These are phyloP conservation scores for Verticillium tricorpus DNA, from an alignment of 2,329 filamentous ascomycete genomes.

Conservation along the genomic window DNA sequence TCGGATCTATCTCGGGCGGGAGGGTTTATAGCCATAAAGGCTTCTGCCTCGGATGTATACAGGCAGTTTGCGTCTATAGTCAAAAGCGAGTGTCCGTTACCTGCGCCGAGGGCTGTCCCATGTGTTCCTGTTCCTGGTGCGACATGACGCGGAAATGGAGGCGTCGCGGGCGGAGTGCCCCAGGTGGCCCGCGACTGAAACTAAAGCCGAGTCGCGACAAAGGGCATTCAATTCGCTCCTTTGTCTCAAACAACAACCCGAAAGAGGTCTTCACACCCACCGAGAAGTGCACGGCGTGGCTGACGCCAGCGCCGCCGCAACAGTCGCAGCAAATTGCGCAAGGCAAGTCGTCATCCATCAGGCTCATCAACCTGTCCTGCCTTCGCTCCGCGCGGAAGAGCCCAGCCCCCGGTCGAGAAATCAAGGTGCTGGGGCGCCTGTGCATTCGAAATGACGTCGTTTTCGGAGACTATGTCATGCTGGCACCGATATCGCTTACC, in stretches of 20 bases:
- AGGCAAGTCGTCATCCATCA: neutral
- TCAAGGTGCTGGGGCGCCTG: neutral
- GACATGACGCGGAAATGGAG: too few relatives aligned
- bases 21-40: neutral
- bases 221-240: too few relatives aligned
- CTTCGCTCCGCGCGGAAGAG: neutral
- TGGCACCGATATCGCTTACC: neutral
- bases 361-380: neutral
- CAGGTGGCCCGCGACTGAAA: too few relatives aligned
- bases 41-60: neutral
- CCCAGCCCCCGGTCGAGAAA: neutral
- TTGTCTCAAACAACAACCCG: too few relatives aligned
- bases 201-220: too few relatives aligned
- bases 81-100: neutral
- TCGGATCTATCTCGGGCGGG: neutral
- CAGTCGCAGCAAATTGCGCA: neutral
- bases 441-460: slow-evolving; percentile 1
- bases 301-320: neutral
- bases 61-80: neutral
- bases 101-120: neutral
- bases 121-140: too few relatives aligned
- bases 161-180: too few relatives aligned
- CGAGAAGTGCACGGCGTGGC: neutral
- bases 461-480: neutral
- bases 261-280: too few relatives aligned